These are phyloP conservation scores for Rhodocollybia butyracea DNA, from an alignment of 768 basidiomycete species.

Conservation along the genomic window DNA sequence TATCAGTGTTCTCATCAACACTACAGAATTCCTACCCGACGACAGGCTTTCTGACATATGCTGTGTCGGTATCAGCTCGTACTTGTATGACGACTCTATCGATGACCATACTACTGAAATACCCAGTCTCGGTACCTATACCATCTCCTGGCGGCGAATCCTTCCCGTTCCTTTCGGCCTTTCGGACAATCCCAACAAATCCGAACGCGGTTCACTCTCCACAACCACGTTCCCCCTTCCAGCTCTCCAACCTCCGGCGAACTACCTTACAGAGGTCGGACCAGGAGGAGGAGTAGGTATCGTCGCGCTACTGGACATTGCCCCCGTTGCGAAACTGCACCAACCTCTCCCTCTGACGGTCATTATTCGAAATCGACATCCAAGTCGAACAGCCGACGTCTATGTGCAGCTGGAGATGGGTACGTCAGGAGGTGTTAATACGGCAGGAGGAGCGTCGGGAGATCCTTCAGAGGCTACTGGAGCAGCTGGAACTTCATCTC, in stretches of 20 bases:
- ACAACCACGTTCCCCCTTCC: conserved; percentile 61
- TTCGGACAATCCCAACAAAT: conserved; percentile 44
- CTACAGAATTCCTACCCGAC: conserved; percentile 56
- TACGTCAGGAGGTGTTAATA: background rate
- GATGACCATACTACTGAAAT: conserved; percentile 37
- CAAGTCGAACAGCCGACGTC: conserved; percentile 63
- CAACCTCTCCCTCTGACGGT: conserved; percentile 51
- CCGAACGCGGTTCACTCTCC: conserved; percentile 37
- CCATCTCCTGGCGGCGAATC: conserved; percentile 55
- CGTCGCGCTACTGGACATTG: conserved; percentile 61
- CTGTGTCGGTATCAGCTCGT: conserved; percentile 40
- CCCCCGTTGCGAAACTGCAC: conserved; percentile 65
- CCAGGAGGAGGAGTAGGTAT: too few species aligned
- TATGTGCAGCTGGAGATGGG: conserved; percentile 66
- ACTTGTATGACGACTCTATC: conserved; percentile 4
- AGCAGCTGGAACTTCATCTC: conserved; percentile 25
- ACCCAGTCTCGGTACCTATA: conserved; percentile 55
- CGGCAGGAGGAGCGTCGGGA: background rate
- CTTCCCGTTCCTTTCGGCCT: conserved; percentile 1
- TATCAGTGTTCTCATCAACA: background rate
- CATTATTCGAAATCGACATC: conserved; percentile 63
- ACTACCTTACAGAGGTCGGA: too few species aligned
- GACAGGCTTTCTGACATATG: conserved; percentile 63
- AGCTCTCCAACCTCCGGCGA: conserved; percentile 52
- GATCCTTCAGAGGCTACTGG: background rate